These are phyloP conservation scores for Dicorynia guianensis DNA, from an alignment of 306 rosid genomes.

Conservation along the genomic window DNA sequence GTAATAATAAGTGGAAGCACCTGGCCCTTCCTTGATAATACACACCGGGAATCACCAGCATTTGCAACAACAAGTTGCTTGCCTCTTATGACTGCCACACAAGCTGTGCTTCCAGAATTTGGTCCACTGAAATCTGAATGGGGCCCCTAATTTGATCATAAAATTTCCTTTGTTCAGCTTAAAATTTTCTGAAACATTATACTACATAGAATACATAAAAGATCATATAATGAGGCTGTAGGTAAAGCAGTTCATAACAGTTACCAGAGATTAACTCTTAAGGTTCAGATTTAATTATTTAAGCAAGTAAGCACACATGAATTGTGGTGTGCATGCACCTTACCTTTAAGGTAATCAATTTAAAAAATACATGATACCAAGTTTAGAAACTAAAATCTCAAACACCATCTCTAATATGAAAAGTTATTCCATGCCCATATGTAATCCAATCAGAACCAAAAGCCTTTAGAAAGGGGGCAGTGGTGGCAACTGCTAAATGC, in stretches of 20 bases:
- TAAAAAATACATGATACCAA: constrained; percentile 19
- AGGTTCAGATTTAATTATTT: constrained; percentile 14
- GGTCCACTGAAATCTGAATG: constrained; percentile 94
- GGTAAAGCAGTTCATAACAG: constrained; percentile 3
- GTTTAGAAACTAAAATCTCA: neutral
- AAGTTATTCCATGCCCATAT: constrained; percentile 13
- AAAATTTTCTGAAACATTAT: neutral
- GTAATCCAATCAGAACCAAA: constrained; percentile 18
- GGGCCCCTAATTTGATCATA: constrained; percentile 76
- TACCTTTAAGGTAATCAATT: neutral
- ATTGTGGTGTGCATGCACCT: constrained; percentile 18
- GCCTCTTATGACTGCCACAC: constrained; percentile 78
- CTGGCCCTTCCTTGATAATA: constrained; percentile 92
- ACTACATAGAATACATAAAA: too few species aligned
- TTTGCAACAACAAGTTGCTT: constrained; percentile 85
- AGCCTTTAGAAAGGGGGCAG: constrained; percentile 17
- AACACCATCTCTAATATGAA: neutral
- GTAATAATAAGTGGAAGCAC: constrained; percentile 49
- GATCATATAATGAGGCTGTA: too few species aligned
- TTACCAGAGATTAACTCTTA: constrained; percentile 13
- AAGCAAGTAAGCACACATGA: neutral
- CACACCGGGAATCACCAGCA: constrained; percentile 98
- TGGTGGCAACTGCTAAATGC: constrained; percentile 9
- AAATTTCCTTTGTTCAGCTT: constrained; percentile 38
- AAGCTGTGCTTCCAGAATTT: constrained; percentile 90